Base-by-base conservation (phyloP, 805 yeast genomes). In the Lachancea kluyveri region DNA sequence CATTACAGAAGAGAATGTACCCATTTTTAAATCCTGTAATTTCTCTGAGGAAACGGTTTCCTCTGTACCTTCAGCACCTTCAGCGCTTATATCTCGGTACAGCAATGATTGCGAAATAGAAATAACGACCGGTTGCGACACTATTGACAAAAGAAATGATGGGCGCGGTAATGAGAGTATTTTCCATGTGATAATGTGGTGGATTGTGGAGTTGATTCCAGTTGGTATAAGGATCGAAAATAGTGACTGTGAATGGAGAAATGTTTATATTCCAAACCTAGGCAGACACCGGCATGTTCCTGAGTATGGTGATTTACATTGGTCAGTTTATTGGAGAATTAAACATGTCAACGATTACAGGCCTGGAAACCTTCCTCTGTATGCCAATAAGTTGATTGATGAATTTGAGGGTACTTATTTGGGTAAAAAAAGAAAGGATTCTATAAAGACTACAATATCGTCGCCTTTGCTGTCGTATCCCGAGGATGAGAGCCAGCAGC, bases 141-240 rank as follows among this genome's bases (percentile, higher is more conserved):
- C n/a, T n/a, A n/a, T n/a, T n/a, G n/a, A n/a, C n/a, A n/a, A n/a
- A n/a, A 31, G 34, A 19, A 59, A 53, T 43, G 70, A 63, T 41
- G 63, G 68, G 5, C 43, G 66, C 20, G 74, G 72, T 1, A 51
- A 51, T 19, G 51, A 49, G 15, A 29, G 53, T 3, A 12, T 54
- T 1, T 23, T 42, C 5, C 26, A 31, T 10, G 36, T 65, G 0
- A 13, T 72, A 0, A 41, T 60, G 5, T 79, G 85, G 85, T 78
- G 84, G 84, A 3, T 68, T 3, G 48, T 74, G 8, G 87, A 79
- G 42, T 52, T 72, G 10, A 38, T 79, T n/a, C 85, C 86, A 1
- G 45, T 77, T 26, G 76, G 76, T 0, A 62, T 67, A 17, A 67
- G 70, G 41, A 50, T 67, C 24, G 77, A 74, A 43, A 60, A 70